Conservation (phyloP, 2,329 filamentous ascomycete genomes). For the Triangularia verruculosa region DNA sequence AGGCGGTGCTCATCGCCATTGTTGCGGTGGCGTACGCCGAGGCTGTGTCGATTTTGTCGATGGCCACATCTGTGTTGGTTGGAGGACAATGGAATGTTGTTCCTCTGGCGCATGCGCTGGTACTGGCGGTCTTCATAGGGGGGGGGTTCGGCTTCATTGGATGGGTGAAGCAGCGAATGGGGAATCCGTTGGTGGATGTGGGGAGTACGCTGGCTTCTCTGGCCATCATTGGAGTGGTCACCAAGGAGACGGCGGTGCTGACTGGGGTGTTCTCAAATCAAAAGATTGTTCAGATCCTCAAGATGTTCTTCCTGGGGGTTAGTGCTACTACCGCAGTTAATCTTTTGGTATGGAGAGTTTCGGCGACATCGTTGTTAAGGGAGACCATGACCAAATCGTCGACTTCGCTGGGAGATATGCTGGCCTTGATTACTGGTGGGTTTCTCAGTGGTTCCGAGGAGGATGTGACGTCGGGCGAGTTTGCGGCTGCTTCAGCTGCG, state of each 20-base stretch:
- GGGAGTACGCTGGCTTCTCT: constrained; percentile 83
- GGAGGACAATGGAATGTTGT: constrained; percentile 64
- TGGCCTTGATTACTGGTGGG: constrained; percentile 75
- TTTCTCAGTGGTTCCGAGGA: constrained; percentile 82
- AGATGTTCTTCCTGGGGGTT: constrained; percentile 80
- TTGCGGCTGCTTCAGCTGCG: constrained; percentile 56
- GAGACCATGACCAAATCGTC: constrained; percentile 72
- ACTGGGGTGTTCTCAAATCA: constrained; percentile 75
- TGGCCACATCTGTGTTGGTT: constrained; percentile 83
- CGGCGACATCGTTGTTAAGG: constrained; percentile 70
- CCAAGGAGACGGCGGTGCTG: constrained; percentile 86
- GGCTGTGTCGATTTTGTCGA: constrained; percentile 75
- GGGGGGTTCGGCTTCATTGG: constrained; percentile 83
- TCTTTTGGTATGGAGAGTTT: constrained; percentile 73
- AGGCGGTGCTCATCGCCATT: constrained; percentile 74
- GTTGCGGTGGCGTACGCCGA: constrained; percentile 77
- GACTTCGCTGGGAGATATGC: constrained; percentile 73
- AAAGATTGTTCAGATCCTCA: constrained; percentile 78
- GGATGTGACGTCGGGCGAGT: constrained; percentile 66
- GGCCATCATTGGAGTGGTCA: constrained; percentile 83
- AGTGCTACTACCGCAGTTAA: constrained; percentile 70
- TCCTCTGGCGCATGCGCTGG: constrained; percentile 70
- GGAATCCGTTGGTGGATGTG: constrained; percentile 77
- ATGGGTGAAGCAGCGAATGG: constrained; percentile 79
- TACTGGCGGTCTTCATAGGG: constrained; percentile 80